phyloP scores from a whole-genome alignment of 352 stramenopile genomes.

The Phytophthora brassicae region DNA sequence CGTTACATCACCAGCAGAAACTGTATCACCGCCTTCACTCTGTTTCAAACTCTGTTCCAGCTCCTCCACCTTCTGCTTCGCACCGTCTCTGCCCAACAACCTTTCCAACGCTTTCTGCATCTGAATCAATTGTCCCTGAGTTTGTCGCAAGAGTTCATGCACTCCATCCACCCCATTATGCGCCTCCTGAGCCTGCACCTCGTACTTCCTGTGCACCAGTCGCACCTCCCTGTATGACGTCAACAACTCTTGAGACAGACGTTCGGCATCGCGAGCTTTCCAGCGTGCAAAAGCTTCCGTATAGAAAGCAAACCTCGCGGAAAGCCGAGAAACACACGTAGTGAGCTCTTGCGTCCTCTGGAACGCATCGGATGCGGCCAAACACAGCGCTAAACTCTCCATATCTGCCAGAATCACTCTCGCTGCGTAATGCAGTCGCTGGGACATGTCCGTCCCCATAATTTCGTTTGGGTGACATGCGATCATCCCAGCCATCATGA shows the following conservation, averaged over 20 bases:
- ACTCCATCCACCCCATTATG: slow-evolving; percentile 46
- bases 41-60: slow-evolving; percentile 39
- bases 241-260: slow-evolving; percentile 53
- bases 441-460: slow-evolving; percentile 52
- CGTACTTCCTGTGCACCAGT: slow-evolving; percentile 49
- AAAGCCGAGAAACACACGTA: slow-evolving; percentile 39
- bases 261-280: slow-evolving; percentile 63
- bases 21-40: not conserved
- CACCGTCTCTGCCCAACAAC: slow-evolving; percentile 51
- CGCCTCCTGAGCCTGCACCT: slow-evolving; percentile 27
- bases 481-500: slow-evolving; percentile 78
- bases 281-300: slow-evolving; percentile 63
- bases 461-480: slow-evolving; percentile 63
- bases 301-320: slow-evolving; percentile 70
- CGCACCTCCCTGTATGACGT: slow-evolving; percentile 55
- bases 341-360: slow-evolving; percentile 42
- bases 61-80: slow-evolving; percentile 32
- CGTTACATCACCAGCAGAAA: not conserved
- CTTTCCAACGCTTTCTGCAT: slow-evolving; percentile 54
- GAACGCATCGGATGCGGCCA: slow-evolving; percentile 25
- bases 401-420: slow-evolving; percentile 43
- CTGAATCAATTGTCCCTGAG: slow-evolving; percentile 59
- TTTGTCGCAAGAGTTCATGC: slow-evolving; percentile 57
- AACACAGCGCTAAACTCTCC: slow-evolving; percentile 34
- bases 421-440: slow-evolving; percentile 47